A percentile compares a stretch with the other conserved stretches of the same genome.
phyloP scores from a whole-genome alignment of 306 rosid species.

The Ceratonia siliqua region DNA sequence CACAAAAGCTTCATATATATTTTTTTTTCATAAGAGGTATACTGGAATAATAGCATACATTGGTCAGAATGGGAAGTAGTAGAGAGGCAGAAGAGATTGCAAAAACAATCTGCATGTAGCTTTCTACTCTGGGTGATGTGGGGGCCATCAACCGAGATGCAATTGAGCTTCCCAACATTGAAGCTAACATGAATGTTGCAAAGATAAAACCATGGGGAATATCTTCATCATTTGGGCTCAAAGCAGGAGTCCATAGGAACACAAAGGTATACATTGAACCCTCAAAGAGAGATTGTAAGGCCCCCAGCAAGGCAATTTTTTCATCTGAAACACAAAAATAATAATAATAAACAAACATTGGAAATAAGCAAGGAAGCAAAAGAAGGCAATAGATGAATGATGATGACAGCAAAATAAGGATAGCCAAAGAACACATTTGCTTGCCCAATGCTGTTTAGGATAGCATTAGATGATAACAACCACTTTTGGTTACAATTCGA shows the following conservation, averaged over 20 bases:
- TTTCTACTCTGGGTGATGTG: constrained; percentile 65
- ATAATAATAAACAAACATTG: constrained; percentile 13
- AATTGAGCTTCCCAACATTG: constrained; percentile 96
- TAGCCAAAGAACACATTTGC: constrained; percentile 4
- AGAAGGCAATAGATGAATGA: constrained; percentile 16
- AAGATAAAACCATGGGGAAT: constrained; percentile 93
- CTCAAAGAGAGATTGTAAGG: constrained; percentile 90
- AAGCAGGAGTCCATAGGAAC: constrained; percentile 94
- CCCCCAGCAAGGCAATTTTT: constrained; percentile 86
- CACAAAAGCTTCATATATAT: not conserved
- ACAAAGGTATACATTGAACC: constrained; percentile 95
- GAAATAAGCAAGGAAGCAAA: constrained; percentile 15
- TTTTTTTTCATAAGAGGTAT: no score
- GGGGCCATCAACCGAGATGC: constrained; percentile 81
- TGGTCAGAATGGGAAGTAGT: constrained; percentile 72
- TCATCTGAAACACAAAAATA: constrained; percentile 58
- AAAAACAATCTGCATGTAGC: constrained; percentile 91
- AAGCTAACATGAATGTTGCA: constrained; percentile 93
- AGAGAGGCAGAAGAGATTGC: constrained; percentile 66
- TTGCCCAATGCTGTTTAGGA: not conserved
- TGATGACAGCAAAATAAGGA: constrained; percentile 1
- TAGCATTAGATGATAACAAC: constrained; percentile 9
- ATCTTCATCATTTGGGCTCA: constrained; percentile 92
- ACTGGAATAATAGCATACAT: constrained; percentile 51
- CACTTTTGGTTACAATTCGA: constrained; percentile 6